Conservation (phyloP, 208 protist genomes). For the Spongospora subterranea region DNA sequence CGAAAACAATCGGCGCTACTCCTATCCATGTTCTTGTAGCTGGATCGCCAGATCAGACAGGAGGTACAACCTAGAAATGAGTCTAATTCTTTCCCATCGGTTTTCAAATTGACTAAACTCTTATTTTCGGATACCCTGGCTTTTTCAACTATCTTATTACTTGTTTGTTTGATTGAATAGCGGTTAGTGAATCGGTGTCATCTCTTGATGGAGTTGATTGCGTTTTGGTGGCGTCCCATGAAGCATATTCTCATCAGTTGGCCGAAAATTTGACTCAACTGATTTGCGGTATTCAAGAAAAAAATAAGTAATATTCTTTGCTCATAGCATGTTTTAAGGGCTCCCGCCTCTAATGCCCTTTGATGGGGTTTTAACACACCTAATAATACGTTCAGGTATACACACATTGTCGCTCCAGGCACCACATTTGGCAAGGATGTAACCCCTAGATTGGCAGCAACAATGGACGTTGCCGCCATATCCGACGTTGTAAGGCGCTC, state of each 20-base stretch:
- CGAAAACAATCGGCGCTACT: background rate
- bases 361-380: too few relatives aligned
- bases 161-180: background rate
- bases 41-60: background rate
- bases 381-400: slow-evolving; percentile 77
- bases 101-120: background rate
- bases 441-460: slow-evolving; percentile 87
- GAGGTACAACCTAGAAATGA: background rate
- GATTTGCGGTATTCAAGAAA: slow-evolving; percentile 3
- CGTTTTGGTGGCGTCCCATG: slow-evolving; percentile 24
- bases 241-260: slow-evolving; percentile 12
- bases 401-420: slow-evolving; percentile 89
- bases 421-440: slow-evolving; percentile 92
- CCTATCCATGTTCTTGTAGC: slow-evolving; percentile 60
- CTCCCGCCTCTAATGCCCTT: too few relatives aligned
- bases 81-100: background rate
- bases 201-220: slow-evolving; percentile 53
- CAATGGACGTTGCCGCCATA: slow-evolving; percentile 85
- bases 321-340: background rate
- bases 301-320: background rate
- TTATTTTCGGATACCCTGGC: slow-evolving; percentile 45
- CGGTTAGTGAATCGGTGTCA: slow-evolving; percentile 1
- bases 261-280: slow-evolving; percentile 53
- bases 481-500: slow-evolving; percentile 76
- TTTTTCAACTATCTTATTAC: background rate